Conservation (phyloP, 1,284 basidiomycete species). For the Spongispora temasekensis region DNA sequence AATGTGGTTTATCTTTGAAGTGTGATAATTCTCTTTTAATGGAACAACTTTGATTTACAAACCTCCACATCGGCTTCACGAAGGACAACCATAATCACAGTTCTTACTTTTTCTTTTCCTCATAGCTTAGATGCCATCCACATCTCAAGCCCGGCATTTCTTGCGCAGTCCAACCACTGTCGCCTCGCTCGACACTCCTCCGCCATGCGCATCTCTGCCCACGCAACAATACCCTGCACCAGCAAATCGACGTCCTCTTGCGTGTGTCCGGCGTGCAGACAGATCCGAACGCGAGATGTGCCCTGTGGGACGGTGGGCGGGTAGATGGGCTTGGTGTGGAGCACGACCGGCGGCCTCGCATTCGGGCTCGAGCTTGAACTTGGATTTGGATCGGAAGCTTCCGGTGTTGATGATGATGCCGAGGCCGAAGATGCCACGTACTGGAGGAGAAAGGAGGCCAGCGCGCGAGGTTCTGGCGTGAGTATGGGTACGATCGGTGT, state of each 20-base stretch:
- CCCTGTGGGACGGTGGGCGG: slow-evolving; percentile 86
- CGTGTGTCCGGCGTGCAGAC: slow-evolving; percentile 78
- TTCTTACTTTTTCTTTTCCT: too few relatives aligned
- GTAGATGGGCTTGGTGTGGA: slow-evolving; percentile 79
- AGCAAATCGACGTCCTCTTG: slow-evolving; percentile 61
- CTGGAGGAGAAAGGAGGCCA: slow-evolving; percentile 65
- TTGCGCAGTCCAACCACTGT: slow-evolving; percentile 15
- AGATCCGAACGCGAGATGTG: slow-evolving; percentile 80
- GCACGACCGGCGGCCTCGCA: background rate
- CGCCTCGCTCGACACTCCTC: slow-evolving; percentile 10
- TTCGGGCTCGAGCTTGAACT: background rate
- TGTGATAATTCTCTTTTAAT: too few relatives aligned
- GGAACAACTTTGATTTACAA: too few relatives aligned
- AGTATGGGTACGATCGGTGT: slow-evolving; percentile 87
- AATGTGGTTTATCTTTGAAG: too few relatives aligned
- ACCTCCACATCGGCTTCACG: too few relatives aligned
- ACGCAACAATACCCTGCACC: slow-evolving; percentile 49
- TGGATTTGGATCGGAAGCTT: background rate
- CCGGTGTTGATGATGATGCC: background rate
- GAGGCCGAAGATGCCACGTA: slow-evolving; percentile 16
- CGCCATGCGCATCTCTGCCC: slow-evolving; percentile 41
- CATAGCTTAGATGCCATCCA: slow-evolving; percentile 35
- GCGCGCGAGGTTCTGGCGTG: slow-evolving; percentile 69
- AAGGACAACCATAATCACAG: too few relatives aligned
- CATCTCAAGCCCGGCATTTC: slow-evolving; percentile 16